Percentiles rank a stretch among this genome's conserved stretches.
Conservation (phyloP, 176 grass and related monocot species). For the Bolboschoenus planiculmis region DNA sequence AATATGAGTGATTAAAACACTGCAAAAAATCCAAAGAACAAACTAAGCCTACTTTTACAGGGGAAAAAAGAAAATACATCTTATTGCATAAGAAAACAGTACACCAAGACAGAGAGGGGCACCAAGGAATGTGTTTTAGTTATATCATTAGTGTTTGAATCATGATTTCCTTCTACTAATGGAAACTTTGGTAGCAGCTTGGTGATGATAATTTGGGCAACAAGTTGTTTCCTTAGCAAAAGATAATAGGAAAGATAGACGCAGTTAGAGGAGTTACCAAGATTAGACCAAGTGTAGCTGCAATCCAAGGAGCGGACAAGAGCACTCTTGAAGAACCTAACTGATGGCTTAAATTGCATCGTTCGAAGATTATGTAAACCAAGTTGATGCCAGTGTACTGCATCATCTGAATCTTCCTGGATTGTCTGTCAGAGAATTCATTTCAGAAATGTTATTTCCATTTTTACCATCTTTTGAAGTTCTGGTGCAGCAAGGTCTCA, state of each 20-base stretch:
- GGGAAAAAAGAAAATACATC: too few species aligned
- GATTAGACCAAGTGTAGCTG: constrained; percentile 96
- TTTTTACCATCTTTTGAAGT: background rate
- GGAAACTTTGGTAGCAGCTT: background rate
- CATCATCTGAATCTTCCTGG: constrained; percentile 88
- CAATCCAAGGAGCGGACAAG: constrained; percentile 68
- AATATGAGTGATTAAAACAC: background rate
- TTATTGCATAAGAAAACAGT: too few species aligned
- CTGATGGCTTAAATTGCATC: constrained; percentile 65
- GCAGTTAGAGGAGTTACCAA: constrained; percentile 46
- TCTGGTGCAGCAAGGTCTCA: background rate
- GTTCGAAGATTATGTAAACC: constrained; percentile 82
- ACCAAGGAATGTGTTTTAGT: background rate
- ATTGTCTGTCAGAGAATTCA: constrained; percentile 56
- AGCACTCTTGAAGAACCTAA: constrained; percentile 86
- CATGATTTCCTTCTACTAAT: background rate
- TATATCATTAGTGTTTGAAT: background rate
- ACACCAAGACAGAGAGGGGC: background rate
- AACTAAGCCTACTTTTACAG: too few species aligned
- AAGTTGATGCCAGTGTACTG: constrained; percentile 99
- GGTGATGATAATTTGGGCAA: background rate
- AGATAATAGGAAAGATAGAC: background rate
- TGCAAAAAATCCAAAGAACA: background rate
- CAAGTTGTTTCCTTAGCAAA: background rate
- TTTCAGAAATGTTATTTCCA: constrained; percentile 4